A percentile compares a stretch with the other conserved stretches of the same genome.
These are phyloP conservation scores for Linanthus parryae DNA, from an alignment of 148 eudicot genomes.

Conservation along the genomic window DNA sequence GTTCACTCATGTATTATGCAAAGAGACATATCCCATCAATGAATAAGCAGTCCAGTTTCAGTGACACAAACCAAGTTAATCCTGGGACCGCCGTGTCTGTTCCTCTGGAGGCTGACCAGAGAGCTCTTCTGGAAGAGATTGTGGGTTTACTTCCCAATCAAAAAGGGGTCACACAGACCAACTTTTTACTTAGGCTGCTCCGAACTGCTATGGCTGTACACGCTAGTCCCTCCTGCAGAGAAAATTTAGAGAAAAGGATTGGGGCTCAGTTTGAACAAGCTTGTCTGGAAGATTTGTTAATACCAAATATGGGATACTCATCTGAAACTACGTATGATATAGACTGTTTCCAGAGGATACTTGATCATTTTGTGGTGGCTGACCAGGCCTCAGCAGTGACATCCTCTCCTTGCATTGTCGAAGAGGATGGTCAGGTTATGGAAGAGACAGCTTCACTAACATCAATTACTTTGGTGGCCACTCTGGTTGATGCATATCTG, in stretches of 20 bases:
- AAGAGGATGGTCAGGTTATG: constrained; percentile 29
- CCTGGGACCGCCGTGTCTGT: constrained; percentile 7
- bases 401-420: constrained; percentile 40
- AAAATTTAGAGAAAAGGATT: constrained; percentile 49
- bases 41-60: constrained; percentile 17
- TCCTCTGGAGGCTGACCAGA: constrained; percentile 43
- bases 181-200: constrained; percentile 39
- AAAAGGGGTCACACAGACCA: constrained; percentile 51
- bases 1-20: constrained; percentile 49
- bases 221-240: constrained; percentile 42
- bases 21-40: constrained; percentile 39
- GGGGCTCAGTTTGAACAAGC: constrained; percentile 63
- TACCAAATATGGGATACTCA: constrained; percentile 49
- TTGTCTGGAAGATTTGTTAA: constrained; percentile 45
- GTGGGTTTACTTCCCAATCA: constrained; percentile 50
- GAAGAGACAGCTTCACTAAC: constrained; percentile 36
- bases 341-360: constrained; percentile 68
- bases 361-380: constrained; percentile 47
- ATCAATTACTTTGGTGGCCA: constrained; percentile 55
- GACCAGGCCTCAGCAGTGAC: constrained; percentile 27
- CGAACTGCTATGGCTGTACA: constrained; percentile 56
- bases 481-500: constrained; percentile 61
- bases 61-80: constrained; percentile 18
- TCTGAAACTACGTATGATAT: constrained; percentile 56
- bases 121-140: constrained; percentile 56